A percentile compares a stretch with the other conserved stretches of the same genome.
Evolutionary conservation across 2,329 filamentous ascomycete genomes (phyloP).

Genomic region (Neopestalotiopsis clavispora): DNA sequence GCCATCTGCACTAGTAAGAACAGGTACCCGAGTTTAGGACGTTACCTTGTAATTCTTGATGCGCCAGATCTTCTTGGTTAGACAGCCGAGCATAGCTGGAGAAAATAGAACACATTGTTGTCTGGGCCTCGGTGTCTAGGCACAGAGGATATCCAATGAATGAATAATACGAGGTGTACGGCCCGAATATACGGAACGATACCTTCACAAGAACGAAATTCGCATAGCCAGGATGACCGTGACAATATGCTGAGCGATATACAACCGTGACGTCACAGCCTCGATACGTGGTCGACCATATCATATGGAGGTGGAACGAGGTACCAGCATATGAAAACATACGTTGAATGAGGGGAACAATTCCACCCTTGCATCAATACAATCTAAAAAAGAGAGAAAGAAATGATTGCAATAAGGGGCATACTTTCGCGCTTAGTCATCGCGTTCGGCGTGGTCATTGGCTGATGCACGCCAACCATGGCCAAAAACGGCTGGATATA

Average conservation of each 20-base stretch:
- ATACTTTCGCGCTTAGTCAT: neutral
- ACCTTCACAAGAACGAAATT: too few relatives aligned
- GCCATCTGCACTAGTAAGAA: neutral
- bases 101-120: neutral
- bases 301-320: neutral
- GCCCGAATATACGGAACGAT: too few relatives aligned
- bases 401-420: neutral
- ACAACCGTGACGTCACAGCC: neutral
- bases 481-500: neutral
- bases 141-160: neutral
- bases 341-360: neutral
- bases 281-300: neutral
- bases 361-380: neutral
- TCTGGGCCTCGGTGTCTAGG: neutral
- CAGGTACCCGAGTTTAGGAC: neutral
- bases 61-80: neutral
- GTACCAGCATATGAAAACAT: neutral
- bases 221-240: too few relatives aligned
- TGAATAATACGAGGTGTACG: too few relatives aligned
- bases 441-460: neutral
- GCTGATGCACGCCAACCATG: neutral
- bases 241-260: neutral
- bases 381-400: neutral
- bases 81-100: neutral
- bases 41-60: neutral